Evolutionary conservation across 148 eudicot genomes (phyloP), one percentile per base, ranked within the genome.

Genomic region (Chenopodium berlandieri): DNA sequence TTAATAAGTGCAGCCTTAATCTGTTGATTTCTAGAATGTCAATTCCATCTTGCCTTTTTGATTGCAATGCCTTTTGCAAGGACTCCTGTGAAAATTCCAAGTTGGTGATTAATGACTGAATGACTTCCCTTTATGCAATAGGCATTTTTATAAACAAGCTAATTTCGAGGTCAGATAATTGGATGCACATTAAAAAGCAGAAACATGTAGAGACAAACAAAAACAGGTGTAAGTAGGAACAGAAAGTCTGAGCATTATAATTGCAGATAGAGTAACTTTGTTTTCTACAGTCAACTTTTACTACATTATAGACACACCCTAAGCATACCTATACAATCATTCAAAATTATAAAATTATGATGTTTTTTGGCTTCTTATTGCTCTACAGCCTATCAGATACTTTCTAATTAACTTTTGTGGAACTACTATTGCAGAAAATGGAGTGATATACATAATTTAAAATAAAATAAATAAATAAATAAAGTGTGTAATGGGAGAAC

Each of bases 11-110:
- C 34, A 95, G 89, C 83, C 94, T 85, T 69, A 92, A 73, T 78
- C 88, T 88, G 86, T 94, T 96, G 87, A 96, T 87, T 85, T 94
- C 99, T 66, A 96, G 87, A 79, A 96, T 92, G 87, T 96, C 99
- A 82, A 89, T 81, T 44, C 76, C 83, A 40, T 78, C 90, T 84
- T 86, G 84, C 56, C 83, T 86, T 69, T 86, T 90, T 76, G 84
- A 78, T 46, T 79, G 88, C 87, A 84, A 71, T 37, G 90, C 85
- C 81, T 84, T 89, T 85, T 87, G 86, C 70, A 92, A 84, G 34
- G 85, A 86, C 72, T 91, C 95, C 99, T 96, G 87, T 31, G 76
- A 85, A 77, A 40, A 85, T 52, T 44, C 77, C 73, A 75, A 40
- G 72, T 25, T 65, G 44, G 56, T 30, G 19, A 62, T 80, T 46